phyloP scores from a whole-genome alignment of 108 stramenopile genomes.

The Cyclotella kingstonii region DNA sequence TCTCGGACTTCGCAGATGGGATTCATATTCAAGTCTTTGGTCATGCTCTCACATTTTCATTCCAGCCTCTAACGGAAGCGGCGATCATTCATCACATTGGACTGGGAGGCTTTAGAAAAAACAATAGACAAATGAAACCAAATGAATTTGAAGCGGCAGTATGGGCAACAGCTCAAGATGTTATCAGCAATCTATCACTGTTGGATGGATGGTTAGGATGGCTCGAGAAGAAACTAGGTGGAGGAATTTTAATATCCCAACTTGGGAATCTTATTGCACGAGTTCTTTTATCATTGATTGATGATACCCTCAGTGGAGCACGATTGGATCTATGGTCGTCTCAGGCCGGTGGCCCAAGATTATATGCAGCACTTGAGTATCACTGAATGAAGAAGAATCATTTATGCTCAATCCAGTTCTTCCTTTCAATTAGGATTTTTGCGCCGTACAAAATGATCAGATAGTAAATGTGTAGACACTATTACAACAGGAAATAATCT shows the following conservation, averaged over 20 bases:
- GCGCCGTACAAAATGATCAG: too few relatives aligned
- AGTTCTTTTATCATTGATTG: constrained; percentile 76
- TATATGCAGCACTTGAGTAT: constrained; percentile 82
- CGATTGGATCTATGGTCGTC: constrained; percentile 85
- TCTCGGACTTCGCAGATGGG: constrained; percentile 84
- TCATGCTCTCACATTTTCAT: constrained; percentile 74
- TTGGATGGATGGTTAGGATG: constrained; percentile 86
- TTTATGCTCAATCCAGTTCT: too few relatives aligned
- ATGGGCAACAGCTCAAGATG: constrained; percentile 72
- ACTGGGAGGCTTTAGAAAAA: constrained; percentile 52
- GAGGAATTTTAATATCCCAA: constrained; percentile 76
- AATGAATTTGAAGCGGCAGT: constrained; percentile 88
- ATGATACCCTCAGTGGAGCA: constrained; percentile 80
- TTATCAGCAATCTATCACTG: constrained; percentile 74
- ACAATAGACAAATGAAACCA: constrained; percentile 55
- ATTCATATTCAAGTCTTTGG: constrained; percentile 83
- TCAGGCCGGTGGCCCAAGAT: constrained; percentile 77
- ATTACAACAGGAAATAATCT: too few relatives aligned
- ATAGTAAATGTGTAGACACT: too few relatives aligned
- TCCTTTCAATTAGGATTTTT: too few relatives aligned
- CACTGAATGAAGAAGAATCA: too few relatives aligned
- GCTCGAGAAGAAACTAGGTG: constrained; percentile 80
- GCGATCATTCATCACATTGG: constrained; percentile 75
- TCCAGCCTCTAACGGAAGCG: constrained; percentile 82
- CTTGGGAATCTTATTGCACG: constrained; percentile 86